Percentiles rank a stretch among this genome's conserved stretches.
Conservation (phyloP, 1,139 yeast species). For the Candida sp. region DNA sequence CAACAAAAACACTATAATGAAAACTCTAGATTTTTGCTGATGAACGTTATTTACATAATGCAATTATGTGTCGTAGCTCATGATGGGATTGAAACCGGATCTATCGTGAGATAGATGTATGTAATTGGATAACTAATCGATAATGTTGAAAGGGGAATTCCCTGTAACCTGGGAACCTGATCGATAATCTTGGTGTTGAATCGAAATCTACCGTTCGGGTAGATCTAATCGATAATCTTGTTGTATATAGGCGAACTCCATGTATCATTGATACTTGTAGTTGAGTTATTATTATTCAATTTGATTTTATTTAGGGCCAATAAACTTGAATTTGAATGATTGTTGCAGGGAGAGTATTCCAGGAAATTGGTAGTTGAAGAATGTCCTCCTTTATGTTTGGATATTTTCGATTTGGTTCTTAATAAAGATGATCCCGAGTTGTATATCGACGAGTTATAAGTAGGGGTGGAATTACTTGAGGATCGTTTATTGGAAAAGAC, state of each 20-base stretch:
- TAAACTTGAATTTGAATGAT: neutral
- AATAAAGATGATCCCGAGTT: constrained; percentile 1
- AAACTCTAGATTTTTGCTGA: neutral
- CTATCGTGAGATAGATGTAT: too few relatives aligned
- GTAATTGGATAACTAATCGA: neutral
- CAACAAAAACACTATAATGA: neutral
- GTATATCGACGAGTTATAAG: neutral
- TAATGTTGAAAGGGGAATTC: neutral
- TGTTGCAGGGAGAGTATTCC: constrained; percentile 2
- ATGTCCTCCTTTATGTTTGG: constrained; percentile 2
- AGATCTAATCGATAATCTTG: neutral
- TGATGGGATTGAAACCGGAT: neutral
- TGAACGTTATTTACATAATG: neutral
- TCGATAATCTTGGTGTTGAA: too few relatives aligned
- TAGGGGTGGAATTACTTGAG: constrained; percentile 4
- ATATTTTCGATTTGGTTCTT: constrained; percentile 2
- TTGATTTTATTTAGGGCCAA: neutral
- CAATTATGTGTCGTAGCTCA: neutral
- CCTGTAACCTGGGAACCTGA: too few relatives aligned
- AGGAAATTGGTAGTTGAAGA: constrained; percentile 1
- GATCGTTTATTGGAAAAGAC: constrained; percentile 31
- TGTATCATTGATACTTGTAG: neutral
- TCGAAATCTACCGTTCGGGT: too few relatives aligned
- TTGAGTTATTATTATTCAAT: neutral
- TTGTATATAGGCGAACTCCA: neutral